These are phyloP conservation scores for Metroxylon sagu DNA, from an alignment of 176 grass and related monocot genomes.

Conservation along the genomic window DNA sequence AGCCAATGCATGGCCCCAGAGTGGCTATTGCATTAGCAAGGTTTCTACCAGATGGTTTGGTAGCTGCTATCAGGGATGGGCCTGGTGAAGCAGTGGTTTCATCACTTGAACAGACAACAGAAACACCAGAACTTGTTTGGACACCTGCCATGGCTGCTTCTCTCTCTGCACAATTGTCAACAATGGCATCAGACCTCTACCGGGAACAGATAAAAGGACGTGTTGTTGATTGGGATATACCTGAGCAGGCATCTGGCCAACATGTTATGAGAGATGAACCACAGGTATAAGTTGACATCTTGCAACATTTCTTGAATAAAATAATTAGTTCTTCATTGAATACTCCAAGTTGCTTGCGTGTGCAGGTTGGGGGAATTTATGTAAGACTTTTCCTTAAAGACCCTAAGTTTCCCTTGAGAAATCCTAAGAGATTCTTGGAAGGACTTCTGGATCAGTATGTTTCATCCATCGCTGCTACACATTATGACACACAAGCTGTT, in stretches of 20 bases:
- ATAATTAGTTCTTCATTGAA: too few species aligned
- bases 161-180: constrained; percentile 86
- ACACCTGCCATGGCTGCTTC: constrained; percentile 96
- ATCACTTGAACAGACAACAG: constrained; percentile 85
- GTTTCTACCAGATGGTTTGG: constrained; percentile 92
- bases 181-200: constrained; percentile 89
- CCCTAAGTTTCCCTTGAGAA: constrained; percentile 97
- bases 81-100: constrained; percentile 91
- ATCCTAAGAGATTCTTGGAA: constrained; percentile 99
- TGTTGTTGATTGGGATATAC: constrained; percentile 97
- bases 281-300: constrained; percentile 42
- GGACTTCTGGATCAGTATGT: constrained; percentile 98
- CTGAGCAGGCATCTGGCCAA: constrained; percentile 90
- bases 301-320: too few species aligned
- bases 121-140: constrained; percentile 99
- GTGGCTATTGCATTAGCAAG: constrained; percentile 86
- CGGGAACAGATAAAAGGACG: constrained; percentile 93
- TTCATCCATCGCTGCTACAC: constrained; percentile 86
- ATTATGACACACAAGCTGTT: constrained; percentile 68
- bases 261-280: constrained; percentile 99
- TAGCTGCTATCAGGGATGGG: constrained; percentile 88
- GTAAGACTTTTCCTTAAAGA: constrained; percentile 97
- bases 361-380: constrained; percentile 98
- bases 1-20: constrained; percentile 98
- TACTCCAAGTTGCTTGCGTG: too few species aligned